Evolutionary conservation across 257 asterid genomes (phyloP), one percentile per base, ranked within the genome.

Genomic region (Plectranthus barbatus): DNA sequence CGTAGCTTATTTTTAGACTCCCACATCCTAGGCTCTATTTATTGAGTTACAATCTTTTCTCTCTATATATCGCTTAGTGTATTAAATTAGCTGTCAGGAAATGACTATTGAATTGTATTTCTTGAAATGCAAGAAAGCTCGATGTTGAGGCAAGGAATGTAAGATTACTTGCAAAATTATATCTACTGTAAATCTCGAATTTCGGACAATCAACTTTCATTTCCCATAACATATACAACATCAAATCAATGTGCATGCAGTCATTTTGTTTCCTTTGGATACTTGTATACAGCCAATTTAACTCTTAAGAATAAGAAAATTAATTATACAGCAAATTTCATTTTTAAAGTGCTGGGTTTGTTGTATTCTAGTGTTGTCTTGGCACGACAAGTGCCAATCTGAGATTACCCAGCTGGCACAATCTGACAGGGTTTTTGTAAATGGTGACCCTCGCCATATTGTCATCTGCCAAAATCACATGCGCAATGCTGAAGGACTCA

Each of bases 401-500:
- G 15, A 93, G 80, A 74, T 84, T 85, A 61, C 97, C 95, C 23
- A 80, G 82, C 72, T 85, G 91, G 73, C 89, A 87, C 56, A 90
- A 70, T 72, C 78, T 81, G 39, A 81, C 82, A 1, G 91, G 97
- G 60, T 93, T 89, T 67, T 84, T 87, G 82, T 85, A 89, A 11
- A 85, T 51, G 0, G 96, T 82, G 24, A 93, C 84, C 41, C 64
- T 81, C 0, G 94, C 91, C 79, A 82, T 74, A 10, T 77, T 73
- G 55, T 82, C 64, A 40, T 79, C 76, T 7, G 74, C 78, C 60
- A 93, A 78, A 59, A 73, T 69, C 9, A 92, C 95, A 66, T 85
- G 90, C 0, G 99, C 99, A 60, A 93, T 76, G 81, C 95, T 89
- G 77, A 79, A 92, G 60, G 88, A 64, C 58, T 92, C 97, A 40